A percentile compares a stretch with the other conserved stretches of the same genome.
These are phyloP conservation scores for Stephanocyclus meneghinianus DNA, from an alignment of 352 stramenopile genomes.

Conservation along the genomic window DNA sequence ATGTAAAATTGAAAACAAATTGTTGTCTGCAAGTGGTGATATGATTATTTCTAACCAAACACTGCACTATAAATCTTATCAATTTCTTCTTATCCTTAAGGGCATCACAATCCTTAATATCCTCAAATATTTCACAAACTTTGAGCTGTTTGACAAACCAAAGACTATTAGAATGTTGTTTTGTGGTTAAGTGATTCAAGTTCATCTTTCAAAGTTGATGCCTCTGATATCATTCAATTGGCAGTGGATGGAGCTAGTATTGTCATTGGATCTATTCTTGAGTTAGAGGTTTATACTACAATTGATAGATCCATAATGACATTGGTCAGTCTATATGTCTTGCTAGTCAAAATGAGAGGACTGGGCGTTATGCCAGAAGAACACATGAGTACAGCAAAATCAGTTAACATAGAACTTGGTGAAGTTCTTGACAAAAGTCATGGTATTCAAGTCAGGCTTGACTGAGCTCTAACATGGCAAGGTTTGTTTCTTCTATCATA, in stretches of 20 bases:
- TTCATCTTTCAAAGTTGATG: background rate
- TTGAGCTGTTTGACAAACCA: conserved; percentile 11
- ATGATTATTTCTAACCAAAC: no score
- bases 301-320: conserved; percentile 4
- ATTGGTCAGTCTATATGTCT: conserved; percentile 22
- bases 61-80: background rate
- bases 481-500: no score
- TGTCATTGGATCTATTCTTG: conserved; percentile 26
- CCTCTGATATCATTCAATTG: conserved; percentile 21
- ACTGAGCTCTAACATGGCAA: no score
- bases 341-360: conserved; percentile 26
- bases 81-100: background rate
- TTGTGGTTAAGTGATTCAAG: conserved; percentile 7
- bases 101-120: background rate
- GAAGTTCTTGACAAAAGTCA: no score
- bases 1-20: background rate
- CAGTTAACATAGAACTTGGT: conserved; percentile 14
- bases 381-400: conserved; percentile 18
- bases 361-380: conserved; percentile 25
- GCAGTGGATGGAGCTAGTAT: conserved; percentile 30
- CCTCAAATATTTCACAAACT: conserved; percentile 16
- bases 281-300: conserved; percentile 21
- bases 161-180: conserved; percentile 22
- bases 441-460: no score
- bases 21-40: no score